Evolutionary conservation across 2,329 filamentous ascomycete genomes (phyloP).

Genomic region (Rutstroemia sp.): DNA sequence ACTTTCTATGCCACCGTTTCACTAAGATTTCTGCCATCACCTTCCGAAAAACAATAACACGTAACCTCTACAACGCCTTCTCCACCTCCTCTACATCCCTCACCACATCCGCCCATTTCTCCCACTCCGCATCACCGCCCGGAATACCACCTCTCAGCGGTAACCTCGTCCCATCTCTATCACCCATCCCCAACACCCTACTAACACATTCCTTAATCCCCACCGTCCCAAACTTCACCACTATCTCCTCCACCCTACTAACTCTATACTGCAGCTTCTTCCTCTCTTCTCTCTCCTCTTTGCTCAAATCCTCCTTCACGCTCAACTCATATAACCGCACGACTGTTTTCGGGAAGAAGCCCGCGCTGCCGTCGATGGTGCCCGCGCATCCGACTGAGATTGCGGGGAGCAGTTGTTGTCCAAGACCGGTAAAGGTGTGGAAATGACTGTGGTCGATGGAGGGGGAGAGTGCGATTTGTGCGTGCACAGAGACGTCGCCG

Average conservation of each 20-base stretch:
- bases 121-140: constrained; percentile 42
- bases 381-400: constrained; percentile 56
- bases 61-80: constrained; percentile 19
- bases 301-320: constrained; percentile 30
- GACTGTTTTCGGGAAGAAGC: constrained; percentile 56
- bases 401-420: constrained; percentile 57
- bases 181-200: constrained; percentile 51
- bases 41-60: too few relatives aligned
- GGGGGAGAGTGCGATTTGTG: constrained; percentile 52
- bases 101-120: constrained; percentile 34
- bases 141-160: constrained; percentile 52
- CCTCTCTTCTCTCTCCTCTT: constrained; percentile 41
- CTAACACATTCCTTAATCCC: constrained; percentile 59
- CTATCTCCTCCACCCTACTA: constrained; percentile 53
- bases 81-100: constrained; percentile 27
- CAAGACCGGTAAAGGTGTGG: constrained; percentile 56
- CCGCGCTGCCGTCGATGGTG: constrained; percentile 59
- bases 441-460: constrained; percentile 52
- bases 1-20: too few relatives aligned
- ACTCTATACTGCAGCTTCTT: constrained; percentile 52
- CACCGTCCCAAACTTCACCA: constrained; percentile 52
- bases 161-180: constrained; percentile 50
- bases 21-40: too few relatives aligned
- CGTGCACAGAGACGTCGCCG: constrained; percentile 57
- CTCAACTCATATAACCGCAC: constrained; percentile 48